Evolutionary conservation across 23 red algal species (phyloP).

Genomic region (Chondrus crispus): DNA sequence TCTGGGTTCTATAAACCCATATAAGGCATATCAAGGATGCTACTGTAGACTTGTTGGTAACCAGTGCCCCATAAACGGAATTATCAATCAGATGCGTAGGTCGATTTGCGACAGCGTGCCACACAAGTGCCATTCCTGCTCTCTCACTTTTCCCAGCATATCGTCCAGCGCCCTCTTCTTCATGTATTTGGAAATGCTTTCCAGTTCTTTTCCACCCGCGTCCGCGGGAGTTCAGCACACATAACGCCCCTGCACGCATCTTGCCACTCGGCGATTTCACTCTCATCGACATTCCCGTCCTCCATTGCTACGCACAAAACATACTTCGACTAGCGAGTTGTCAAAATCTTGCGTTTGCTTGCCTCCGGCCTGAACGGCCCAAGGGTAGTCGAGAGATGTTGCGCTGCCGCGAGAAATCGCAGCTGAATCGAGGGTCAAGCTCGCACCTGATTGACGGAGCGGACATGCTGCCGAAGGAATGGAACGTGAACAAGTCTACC

Average conservation of each 20-base stretch:
- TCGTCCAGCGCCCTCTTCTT: background rate
- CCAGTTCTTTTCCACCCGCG: too few species aligned
- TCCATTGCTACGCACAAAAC: background rate
- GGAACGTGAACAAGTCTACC: slow-evolving; percentile 20
- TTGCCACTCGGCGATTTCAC: background rate
- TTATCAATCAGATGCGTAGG: too few species aligned
- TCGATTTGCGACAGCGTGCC: too few species aligned
- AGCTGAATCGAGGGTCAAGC: slow-evolving; percentile 39
- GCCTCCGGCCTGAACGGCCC: slow-evolving; percentile 20
- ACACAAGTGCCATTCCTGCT: background rate
- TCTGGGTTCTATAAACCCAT: too few species aligned
- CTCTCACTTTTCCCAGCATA: background rate
- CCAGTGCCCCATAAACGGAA: too few species aligned
- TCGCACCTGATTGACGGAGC: slow-evolving; percentile 35
- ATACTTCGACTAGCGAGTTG: background rate
- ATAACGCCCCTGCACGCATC: background rate
- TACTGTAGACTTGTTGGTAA: too few species aligned
- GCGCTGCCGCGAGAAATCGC: slow-evolving; percentile 4
- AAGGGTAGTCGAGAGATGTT: slow-evolving; percentile 17
- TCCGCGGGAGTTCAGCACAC: background rate
- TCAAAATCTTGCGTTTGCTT: slow-evolving; percentile 9
- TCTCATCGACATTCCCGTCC: too few species aligned
- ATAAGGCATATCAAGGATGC: too few species aligned
- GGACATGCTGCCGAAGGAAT: slow-evolving; percentile 32
- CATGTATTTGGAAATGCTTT: too few species aligned